Conservation (phyloP, 768 basidiomycete genomes). For the Kwoniella sp. region DNA sequence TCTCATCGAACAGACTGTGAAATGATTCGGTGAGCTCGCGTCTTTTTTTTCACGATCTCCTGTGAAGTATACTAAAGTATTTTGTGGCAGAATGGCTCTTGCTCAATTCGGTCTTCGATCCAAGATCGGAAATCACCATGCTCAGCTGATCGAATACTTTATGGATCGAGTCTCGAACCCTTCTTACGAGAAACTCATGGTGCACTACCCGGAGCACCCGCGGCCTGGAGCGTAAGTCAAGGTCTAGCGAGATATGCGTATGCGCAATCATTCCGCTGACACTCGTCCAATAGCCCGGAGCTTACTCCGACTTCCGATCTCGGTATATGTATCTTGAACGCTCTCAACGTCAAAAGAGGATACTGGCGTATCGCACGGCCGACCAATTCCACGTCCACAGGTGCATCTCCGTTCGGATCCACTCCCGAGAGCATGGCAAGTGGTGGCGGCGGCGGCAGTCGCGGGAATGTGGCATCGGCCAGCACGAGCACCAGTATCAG, state of each 20-base stretch:
- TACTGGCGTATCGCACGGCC: slow-evolving; percentile 31
- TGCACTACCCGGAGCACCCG: slow-evolving; percentile 50
- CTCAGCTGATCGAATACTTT: slow-evolving; percentile 51
- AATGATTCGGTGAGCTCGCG: slow-evolving; percentile 33
- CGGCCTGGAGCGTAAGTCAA: slow-evolving; percentile 42
- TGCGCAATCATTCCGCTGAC: neutral
- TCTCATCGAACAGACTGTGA: slow-evolving; percentile 42
- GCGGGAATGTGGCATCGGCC: neutral
- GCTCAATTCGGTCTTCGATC: slow-evolving; percentile 38
- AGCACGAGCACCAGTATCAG: slow-evolving; percentile 22
- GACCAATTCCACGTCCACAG: slow-evolving; percentile 10
- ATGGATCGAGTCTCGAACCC: slow-evolving; percentile 46
- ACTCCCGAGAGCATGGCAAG: slow-evolving; percentile 32
- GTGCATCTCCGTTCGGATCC: slow-evolving; percentile 39
- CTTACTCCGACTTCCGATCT: slow-evolving; percentile 33
- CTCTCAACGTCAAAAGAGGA: slow-evolving; percentile 49
- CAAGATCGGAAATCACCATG: slow-evolving; percentile 50
- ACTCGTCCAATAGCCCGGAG: slow-evolving; percentile 25
- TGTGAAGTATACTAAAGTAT: neutral
- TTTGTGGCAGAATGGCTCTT: slow-evolving; percentile 39
- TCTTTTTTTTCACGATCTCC: neutral
- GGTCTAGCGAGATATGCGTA: neutral
- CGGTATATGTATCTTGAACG: slow-evolving; percentile 43
- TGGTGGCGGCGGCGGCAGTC: slow-evolving; percentile 4
- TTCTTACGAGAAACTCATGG: slow-evolving; percentile 41